phyloP scores from a whole-genome alignment of 108 stramenopile species.

The Stephanodiscus triporus region DNA sequence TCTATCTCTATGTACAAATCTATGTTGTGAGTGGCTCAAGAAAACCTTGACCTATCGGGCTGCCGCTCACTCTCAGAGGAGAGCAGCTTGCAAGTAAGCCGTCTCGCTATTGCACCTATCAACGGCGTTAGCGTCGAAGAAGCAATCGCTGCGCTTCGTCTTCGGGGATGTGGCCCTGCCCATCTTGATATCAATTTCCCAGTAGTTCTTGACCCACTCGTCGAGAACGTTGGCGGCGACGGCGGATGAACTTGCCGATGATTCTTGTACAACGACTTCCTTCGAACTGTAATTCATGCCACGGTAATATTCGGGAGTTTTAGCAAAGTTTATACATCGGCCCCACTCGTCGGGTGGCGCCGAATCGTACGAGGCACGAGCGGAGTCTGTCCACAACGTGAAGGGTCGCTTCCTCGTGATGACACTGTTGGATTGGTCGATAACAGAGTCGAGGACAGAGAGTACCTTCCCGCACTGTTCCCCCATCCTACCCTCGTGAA shows the following conservation, averaged over 20 bases:
- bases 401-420: conserved; percentile 44
- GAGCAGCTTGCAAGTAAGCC: conserved; percentile 40
- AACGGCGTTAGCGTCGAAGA: conserved; percentile 30
- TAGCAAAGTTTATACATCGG: conserved; percentile 33
- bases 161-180: conserved; percentile 34
- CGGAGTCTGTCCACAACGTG: conserved; percentile 32
- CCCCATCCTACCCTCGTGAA: conserved; percentile 43
- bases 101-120: conserved; percentile 41
- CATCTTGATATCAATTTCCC: conserved; percentile 43
- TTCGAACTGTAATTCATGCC: conserved; percentile 51
- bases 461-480: conserved; percentile 51
- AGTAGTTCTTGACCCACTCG: conserved; percentile 49
- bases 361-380: conserved; percentile 14
- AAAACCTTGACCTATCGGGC: background rate
- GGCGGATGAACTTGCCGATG: conserved; percentile 9
- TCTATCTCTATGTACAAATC: conserved; percentile 5
- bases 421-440: conserved; percentile 41
- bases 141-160: conserved; percentile 13
- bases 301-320: conserved; percentile 20
- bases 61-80: conserved; percentile 17
- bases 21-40: background rate
- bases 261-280: conserved; percentile 17
- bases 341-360: conserved; percentile 45
- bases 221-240: conserved; percentile 39
- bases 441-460: conserved; percentile 39